Conservation (phyloP, 2,329 filamentous ascomycete species). For the Rutstroemia sp. region DNA sequence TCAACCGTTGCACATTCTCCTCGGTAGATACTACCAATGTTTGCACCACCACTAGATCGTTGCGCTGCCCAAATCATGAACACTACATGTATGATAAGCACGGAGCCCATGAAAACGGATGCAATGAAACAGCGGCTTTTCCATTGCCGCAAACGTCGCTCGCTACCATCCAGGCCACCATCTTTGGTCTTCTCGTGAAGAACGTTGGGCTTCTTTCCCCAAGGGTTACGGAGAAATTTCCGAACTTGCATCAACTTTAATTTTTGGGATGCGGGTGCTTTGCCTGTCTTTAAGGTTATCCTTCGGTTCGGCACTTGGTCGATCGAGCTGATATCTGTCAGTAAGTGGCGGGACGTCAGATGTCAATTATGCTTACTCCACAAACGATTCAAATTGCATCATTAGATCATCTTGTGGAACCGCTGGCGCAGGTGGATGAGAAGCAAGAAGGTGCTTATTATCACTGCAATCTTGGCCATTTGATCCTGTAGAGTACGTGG, state of each 20-base stretch:
- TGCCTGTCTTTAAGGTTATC: not conserved
- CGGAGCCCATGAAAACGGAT: constrained; percentile 2
- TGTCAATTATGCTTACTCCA: not conserved
- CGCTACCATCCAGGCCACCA: not conserved
- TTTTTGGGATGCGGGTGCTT: not conserved
- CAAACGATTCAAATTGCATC: constrained; percentile 4
- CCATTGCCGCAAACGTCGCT: not conserved
- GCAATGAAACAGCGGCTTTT: not conserved
- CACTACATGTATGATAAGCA: constrained; percentile 14
- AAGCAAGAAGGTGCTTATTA: not conserved
- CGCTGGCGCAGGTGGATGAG: not conserved
- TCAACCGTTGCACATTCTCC: constrained; percentile 11
- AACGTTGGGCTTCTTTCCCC: not conserved
- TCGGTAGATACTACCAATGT: constrained; percentile 8
- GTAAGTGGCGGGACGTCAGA: not conserved
- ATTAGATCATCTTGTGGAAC: not conserved
- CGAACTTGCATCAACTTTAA: not conserved
- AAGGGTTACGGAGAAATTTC: not conserved
- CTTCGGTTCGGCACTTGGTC: constrained; percentile 1
- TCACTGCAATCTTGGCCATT: constrained; percentile 1
- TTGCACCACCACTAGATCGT: constrained; percentile 6
- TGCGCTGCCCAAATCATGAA: constrained; percentile 17
- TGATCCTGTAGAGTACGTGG: not conserved
- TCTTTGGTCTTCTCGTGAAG: not conserved
- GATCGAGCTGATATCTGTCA: not conserved